Evolutionary conservation across 768 basidiomycete species (phyloP).

Genomic region (Tulasnella sp.): DNA sequence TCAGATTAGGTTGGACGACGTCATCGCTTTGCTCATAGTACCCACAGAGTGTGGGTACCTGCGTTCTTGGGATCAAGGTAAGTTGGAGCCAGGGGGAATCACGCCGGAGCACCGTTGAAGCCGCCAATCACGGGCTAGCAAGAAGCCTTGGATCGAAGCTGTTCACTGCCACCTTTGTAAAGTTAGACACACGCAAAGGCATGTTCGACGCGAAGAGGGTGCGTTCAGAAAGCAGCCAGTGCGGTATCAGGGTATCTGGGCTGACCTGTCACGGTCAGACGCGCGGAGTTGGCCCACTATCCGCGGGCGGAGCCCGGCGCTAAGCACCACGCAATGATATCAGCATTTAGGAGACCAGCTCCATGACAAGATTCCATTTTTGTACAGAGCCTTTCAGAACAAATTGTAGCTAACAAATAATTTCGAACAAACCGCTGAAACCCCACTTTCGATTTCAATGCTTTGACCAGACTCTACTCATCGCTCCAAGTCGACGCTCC

Average conservation of each 20-base stretch:
- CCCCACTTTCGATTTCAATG: conserved; percentile 16
- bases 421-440: background rate
- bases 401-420: background rate
- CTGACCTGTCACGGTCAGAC: background rate
- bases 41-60: background rate
- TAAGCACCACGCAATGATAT: background rate
- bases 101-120: background rate
- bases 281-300: background rate
- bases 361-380: conserved; percentile 15
- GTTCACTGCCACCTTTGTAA: background rate
- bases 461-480: background rate
- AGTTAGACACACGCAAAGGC: background rate
- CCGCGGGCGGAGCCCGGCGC: background rate
- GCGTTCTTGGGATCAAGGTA: background rate
- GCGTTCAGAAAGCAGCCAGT: background rate
- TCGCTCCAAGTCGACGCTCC: conserved; percentile 27
- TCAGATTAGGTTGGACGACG: background rate
- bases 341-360: conserved; percentile 7
- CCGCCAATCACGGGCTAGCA: background rate
- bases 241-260: background rate
- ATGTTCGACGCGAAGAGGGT: background rate
- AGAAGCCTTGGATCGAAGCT: background rate
- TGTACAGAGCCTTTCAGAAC: conserved; percentile 4
- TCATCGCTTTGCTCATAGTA: background rate
- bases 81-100: background rate